Evolutionary conservation across 2,329 filamentous ascomycete genomes (phyloP).

Genomic region (Neospermospora avenae): DNA sequence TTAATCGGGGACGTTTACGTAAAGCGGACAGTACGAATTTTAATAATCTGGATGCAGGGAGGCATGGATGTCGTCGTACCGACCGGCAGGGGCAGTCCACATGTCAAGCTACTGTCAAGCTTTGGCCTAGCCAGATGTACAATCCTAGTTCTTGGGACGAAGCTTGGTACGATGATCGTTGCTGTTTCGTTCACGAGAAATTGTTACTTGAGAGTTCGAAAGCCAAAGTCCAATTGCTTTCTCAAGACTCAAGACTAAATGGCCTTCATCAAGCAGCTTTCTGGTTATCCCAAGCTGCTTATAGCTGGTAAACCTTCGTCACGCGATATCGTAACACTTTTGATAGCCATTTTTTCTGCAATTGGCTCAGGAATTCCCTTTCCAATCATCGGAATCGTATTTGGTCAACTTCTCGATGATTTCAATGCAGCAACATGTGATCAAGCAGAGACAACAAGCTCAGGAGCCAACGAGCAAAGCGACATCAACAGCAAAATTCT

Average conservation of each 20-base stretch:
- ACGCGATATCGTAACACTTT: conserved; percentile 35
- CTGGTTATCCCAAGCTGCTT: conserved; percentile 18
- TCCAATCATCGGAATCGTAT: conserved; percentile 60
- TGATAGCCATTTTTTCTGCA: conserved; percentile 43
- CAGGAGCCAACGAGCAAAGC: not conserved
- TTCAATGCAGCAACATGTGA: conserved; percentile 51
- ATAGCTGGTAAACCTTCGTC: conserved; percentile 17
- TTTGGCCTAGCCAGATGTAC: not conserved
- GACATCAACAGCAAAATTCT: conserved; percentile 47
- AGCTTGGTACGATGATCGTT: not conserved
- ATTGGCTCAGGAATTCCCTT: conserved; percentile 59
- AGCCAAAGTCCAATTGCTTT: not conserved
- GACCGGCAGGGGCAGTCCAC: not conserved
- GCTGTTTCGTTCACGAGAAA: not conserved
- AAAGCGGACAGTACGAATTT: not conserved
- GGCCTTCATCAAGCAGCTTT: conserved; percentile 10
- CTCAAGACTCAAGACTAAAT: not conserved
- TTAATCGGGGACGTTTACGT: not conserved
- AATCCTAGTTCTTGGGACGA: not conserved
- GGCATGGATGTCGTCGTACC: not conserved
- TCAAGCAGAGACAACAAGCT: conserved; percentile 2
- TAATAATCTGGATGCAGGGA: not conserved
- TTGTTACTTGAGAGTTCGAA: not conserved
- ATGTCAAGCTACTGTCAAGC: not conserved
- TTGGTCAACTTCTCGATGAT: conserved; percentile 61